Evolutionary conservation across 2,329 filamentous ascomycete species (phyloP), one percentile per base, ranked within the genome.

Genomic region (Scedosporium minutisporum): DNA sequence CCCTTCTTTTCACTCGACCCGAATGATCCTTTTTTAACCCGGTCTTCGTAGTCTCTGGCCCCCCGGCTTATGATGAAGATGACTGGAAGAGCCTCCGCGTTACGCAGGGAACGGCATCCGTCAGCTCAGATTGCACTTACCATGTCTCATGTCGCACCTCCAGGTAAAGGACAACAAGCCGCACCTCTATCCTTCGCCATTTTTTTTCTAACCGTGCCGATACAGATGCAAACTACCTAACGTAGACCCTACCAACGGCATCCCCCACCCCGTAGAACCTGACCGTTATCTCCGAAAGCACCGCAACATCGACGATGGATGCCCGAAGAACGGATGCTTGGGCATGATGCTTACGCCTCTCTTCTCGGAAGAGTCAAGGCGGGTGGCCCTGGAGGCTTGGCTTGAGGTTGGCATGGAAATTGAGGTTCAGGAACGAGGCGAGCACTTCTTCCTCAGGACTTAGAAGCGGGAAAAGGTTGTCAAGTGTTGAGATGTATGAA

Each of bases 141-240:
- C 44, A 63, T 57, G 63, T 66, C 7, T 64, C 60, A 7, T 61
- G 60, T 21, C 60, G 60, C n/a, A 61, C 60, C 10, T 51, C 60
- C 12, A 46, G 60, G 60, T 61, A 44, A 29, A 48, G 29, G 6
- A 57, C 55, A 33, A 9, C 16, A 23, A 25, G 10, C 33, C 12
- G 14, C 6, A n/a, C 12, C 42, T 21, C 3, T 18, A 6, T 21
- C 42, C 23, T 27, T 7, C 16, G n/a, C 25, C 21, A 21, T 2
- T 9, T n/a, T 23, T 51, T 18, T 27, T 6, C 44, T 33, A 21
- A 29, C 10, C 67, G 65, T 25, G 65, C 48, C 38, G 23, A 44
- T 7, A 12, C 59, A 82, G 80, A 62, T 91, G 88, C 74, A 88
- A 86, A 67, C 72, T 91, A 67, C 87, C 87, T 21, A 91, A 91